phyloP scores from a whole-genome alignment of 148 eudicot species.

The Amaranthus hypochondriacus region DNA sequence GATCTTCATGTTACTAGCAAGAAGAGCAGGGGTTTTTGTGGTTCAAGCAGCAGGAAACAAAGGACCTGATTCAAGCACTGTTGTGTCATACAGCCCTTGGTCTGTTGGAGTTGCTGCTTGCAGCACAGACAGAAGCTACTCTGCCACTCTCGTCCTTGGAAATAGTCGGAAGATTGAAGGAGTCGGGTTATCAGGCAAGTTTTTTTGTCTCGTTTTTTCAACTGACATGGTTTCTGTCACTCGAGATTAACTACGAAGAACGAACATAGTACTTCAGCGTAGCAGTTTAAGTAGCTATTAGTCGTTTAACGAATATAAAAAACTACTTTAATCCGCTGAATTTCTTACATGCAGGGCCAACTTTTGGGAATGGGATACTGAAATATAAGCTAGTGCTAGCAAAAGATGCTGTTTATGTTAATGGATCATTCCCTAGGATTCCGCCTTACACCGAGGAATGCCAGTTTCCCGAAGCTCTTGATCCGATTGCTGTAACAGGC shows the following conservation, averaged over 20 bases:
- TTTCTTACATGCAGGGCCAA: slow-evolving; percentile 44
- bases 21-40: slow-evolving; percentile 78
- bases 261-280: not conserved
- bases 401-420: slow-evolving; percentile 59
- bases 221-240: not conserved
- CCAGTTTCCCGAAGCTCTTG: slow-evolving; percentile 78
- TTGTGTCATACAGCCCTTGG: slow-evolving; percentile 95
- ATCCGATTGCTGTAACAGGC: slow-evolving; percentile 45
- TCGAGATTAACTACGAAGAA: not conserved
- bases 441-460: slow-evolving; percentile 73
- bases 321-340: not conserved
- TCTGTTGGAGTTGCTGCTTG: slow-evolving; percentile 71
- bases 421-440: slow-evolving; percentile 61
- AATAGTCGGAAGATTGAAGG: slow-evolving; percentile 57
- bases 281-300: no score
- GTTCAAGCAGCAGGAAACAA: slow-evolving; percentile 88
- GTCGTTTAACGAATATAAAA: not conserved
- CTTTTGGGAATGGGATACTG: slow-evolving; percentile 46
- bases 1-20: slow-evolving; percentile 66
- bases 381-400: slow-evolving; percentile 75
- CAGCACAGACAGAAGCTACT: slow-evolving; percentile 59
- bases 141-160: slow-evolving; percentile 64
- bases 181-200: slow-evolving; percentile 75
- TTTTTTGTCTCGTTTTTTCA: not conserved
- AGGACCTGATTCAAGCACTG: slow-evolving; percentile 60